phyloP scores from a whole-genome alignment of 495 filamentous ascomycete genomes.

The Gamarada debralockiae region DNA sequence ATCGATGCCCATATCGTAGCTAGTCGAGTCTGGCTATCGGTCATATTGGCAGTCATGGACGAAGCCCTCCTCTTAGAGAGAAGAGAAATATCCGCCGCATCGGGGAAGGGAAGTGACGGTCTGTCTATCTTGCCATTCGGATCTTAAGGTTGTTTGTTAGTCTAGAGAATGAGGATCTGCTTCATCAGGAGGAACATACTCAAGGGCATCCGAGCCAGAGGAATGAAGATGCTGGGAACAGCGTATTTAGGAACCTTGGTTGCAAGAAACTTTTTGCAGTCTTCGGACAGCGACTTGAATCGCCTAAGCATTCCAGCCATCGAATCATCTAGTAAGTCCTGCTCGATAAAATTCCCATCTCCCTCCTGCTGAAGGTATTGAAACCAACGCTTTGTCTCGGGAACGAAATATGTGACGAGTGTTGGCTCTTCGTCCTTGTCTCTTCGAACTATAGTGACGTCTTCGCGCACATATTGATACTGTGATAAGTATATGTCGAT shows the following conservation, averaged over 20 bases:
- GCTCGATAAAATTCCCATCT: background rate
- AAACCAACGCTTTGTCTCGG: constrained; percentile 66
- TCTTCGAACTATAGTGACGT: constrained; percentile 77
- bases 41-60: background rate
- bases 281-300: background rate
- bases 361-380: constrained; percentile 56
- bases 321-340: background rate
- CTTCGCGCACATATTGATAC: constrained; percentile 77
- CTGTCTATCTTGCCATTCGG: too few species aligned
- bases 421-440: constrained; percentile 86
- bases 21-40: background rate
- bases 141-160: too few species aligned
- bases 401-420: constrained; percentile 85
- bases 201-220: too few species aligned
- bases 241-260: background rate
- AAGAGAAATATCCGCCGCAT: background rate
- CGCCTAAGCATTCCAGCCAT: background rate
- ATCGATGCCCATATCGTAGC: background rate
- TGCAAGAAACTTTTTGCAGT: background rate
- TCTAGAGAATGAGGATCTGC: too few species aligned
- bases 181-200: too few species aligned
- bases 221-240: too few species aligned
- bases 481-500: constrained; percentile 65
- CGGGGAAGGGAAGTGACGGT: too few species aligned
- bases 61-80: background rate